Evolutionary conservation across 805 yeast species (phyloP).

Genomic region (Starmera dryadoides): DNA sequence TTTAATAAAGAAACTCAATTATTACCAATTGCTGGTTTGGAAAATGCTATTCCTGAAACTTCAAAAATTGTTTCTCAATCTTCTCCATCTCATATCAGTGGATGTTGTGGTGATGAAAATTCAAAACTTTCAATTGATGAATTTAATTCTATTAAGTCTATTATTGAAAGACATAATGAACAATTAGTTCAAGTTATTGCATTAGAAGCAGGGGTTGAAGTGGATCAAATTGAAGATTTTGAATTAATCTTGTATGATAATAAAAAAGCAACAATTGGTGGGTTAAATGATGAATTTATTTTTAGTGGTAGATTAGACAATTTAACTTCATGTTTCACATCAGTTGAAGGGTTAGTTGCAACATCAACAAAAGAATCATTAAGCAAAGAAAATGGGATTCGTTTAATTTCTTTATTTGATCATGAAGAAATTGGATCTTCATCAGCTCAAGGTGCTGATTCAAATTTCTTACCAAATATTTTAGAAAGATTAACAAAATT

Average conservation of each 20-base stretch:
- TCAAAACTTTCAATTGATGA: slow-evolving; percentile 41
- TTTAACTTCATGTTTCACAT: slow-evolving; percentile 78
- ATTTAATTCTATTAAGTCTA: slow-evolving; percentile 57
- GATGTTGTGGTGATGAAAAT: slow-evolving; percentile 44
- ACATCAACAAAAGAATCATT: slow-evolving; percentile 34
- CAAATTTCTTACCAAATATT: slow-evolving; percentile 79
- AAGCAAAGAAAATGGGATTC: slow-evolving; percentile 47
- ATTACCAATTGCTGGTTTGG: slow-evolving; percentile 75
- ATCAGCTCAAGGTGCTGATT: slow-evolving; percentile 95
- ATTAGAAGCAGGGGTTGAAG: slow-evolving; percentile 44
- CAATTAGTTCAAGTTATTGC: slow-evolving; percentile 68
- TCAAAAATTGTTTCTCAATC: slow-evolving; percentile 7
- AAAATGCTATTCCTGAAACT: slow-evolving; percentile 24
- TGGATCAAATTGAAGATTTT: slow-evolving; percentile 73
- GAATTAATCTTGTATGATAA: slow-evolving; percentile 83
- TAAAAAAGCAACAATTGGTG: slow-evolving; percentile 79
- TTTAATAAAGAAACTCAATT: slow-evolving; percentile 85
- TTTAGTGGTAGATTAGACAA: slow-evolving; percentile 91
- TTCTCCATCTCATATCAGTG: slow-evolving; percentile 13
- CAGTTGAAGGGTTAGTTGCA: slow-evolving; percentile 62
- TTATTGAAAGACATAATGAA: slow-evolving; percentile 69
- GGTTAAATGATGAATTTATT: slow-evolving; percentile 82
- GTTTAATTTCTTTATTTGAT: slow-evolving; percentile 78
- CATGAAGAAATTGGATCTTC: slow-evolving; percentile 95
- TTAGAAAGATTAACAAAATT: slow-evolving; percentile 57